Conservation (phyloP, 371 early-diverging fungal genomes). For the Paraphysoderma sedebokerense region DNA sequence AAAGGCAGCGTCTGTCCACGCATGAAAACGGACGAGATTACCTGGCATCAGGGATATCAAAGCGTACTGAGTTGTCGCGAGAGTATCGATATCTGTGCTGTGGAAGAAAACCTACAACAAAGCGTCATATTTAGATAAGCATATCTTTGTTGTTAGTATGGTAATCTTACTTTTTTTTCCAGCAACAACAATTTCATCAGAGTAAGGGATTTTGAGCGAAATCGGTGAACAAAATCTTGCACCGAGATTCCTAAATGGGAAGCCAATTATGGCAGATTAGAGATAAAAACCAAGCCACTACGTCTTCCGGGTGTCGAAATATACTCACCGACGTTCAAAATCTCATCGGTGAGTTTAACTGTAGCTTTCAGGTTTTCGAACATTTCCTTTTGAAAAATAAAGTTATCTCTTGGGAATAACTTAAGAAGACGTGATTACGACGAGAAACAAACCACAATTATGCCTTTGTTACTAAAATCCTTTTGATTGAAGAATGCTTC, state of each 20-base stretch:
- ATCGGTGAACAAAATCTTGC: conserved; percentile 46
- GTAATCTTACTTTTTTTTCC: conserved; percentile 34
- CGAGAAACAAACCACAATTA: conserved; percentile 34
- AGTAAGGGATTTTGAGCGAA: conserved; percentile 53
- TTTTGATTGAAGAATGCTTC: conserved; percentile 60
- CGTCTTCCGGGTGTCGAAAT: too few relatives aligned
- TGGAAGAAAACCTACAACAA: conserved; percentile 47
- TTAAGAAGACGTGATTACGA: not conserved
- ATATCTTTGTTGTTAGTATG: not conserved
- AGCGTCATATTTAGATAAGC: not conserved
- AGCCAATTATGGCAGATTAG: not conserved
- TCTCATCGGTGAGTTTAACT: conserved; percentile 45
- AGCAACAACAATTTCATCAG: conserved; percentile 53
- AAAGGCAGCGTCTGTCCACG: not conserved
- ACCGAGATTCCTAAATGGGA: conserved; percentile 39
- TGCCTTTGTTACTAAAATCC: conserved; percentile 57
- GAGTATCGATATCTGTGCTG: conserved; percentile 57
- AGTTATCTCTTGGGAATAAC: not conserved
- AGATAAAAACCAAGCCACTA: not conserved
- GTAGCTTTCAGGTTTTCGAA: conserved; percentile 38
- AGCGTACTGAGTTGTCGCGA: conserved; percentile 63
- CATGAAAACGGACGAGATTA: not conserved
- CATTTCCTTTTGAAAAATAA: conserved; percentile 25
- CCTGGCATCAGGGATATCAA: conserved; percentile 51
- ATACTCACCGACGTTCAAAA: conserved; percentile 39